Percentiles rank a stretch among this genome's conserved stretches.
phyloP scores from a whole-genome alignment of 2,329 filamentous ascomycete genomes.

The Calycina herbarum region DNA sequence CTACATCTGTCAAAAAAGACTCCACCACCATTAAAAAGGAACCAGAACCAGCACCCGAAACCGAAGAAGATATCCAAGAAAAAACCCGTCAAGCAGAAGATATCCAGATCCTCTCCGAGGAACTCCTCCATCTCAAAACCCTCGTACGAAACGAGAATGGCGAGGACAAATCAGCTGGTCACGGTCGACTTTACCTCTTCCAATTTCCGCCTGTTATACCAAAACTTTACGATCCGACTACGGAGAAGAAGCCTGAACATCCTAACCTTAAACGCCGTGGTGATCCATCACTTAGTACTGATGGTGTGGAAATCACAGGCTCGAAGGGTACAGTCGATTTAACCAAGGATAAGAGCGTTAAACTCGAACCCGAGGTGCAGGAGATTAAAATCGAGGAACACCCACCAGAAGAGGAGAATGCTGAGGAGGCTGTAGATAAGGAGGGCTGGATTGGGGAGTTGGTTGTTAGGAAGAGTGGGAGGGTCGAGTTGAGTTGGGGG shows the following conservation, averaged over 20 bases:
- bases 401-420: conserved; percentile 20
- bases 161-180: conserved; percentile 36
- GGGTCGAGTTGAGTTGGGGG: conserved; percentile 63
- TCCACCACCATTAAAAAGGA: conserved; percentile 20
- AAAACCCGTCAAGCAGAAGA: conserved; percentile 49
- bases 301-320: conserved; percentile 37
- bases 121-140: conserved; percentile 45
- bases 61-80: conserved; percentile 52
- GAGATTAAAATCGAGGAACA: conserved; percentile 26
- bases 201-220: conserved; percentile 64
- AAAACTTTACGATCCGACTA: conserved; percentile 43
- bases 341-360: conserved; percentile 19
- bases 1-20: conserved; percentile 11
- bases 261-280: conserved; percentile 10
- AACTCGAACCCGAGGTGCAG: conserved; percentile 18
- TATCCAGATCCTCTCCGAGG: conserved; percentile 45
- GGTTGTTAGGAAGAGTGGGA: conserved; percentile 60
- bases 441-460: conserved; percentile 62
- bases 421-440: conserved; percentile 38
- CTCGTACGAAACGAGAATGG: conserved; percentile 38
- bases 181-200: conserved; percentile 61
- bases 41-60: conserved; percentile 47
- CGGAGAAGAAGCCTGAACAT: conserved; percentile 23
- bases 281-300: conserved; percentile 40
- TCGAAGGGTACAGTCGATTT: conserved; percentile 43